Evolutionary conservation across 192 early-diverging fungal species (phyloP).

Genomic region (Coemansia interrupta): DNA sequence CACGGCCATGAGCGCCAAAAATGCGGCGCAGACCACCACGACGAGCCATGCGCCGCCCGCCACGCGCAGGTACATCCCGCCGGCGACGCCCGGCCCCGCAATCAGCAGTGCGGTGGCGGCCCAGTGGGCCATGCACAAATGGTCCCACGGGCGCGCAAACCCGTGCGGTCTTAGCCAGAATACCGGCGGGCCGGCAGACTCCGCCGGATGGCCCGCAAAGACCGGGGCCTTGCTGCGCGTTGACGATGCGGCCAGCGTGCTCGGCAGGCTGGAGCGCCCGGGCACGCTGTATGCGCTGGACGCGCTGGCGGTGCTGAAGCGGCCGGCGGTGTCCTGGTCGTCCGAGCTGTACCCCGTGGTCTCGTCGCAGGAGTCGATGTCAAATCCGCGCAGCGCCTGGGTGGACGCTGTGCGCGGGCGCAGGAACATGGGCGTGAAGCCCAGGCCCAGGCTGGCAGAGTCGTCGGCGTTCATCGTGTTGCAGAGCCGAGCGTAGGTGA

Average conservation of each 20-base stretch:
- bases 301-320: not conserved
- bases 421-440: slow-evolving; percentile 13
- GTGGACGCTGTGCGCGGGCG: slow-evolving; percentile 44
- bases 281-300: slow-evolving; percentile 6
- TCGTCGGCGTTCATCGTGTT: not conserved
- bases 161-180: slow-evolving; percentile 48
- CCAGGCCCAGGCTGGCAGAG: not conserved
- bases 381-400: slow-evolving; percentile 37
- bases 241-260: not conserved
- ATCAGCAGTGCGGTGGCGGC: slow-evolving; percentile 14
- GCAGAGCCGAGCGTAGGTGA: no score
- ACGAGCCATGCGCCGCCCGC: slow-evolving; percentile 14
- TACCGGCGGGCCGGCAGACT: slow-evolving; percentile 35
- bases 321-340: not conserved
- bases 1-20: slow-evolving; percentile 14
- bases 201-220: slow-evolving; percentile 20
- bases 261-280: not conserved
- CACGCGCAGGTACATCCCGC: slow-evolving; percentile 26
- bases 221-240: slow-evolving; percentile 21
- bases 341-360: no score
- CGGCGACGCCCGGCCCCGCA: slow-evolving; percentile 8
- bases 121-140: slow-evolving; percentile 46
- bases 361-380: slow-evolving; percentile 19
- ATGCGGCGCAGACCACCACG: slow-evolving; percentile 13
- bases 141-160: slow-evolving; percentile 48